Evolutionary conservation across 1,284 basidiomycete genomes (phyloP).

Genomic region (Ustilago curta): DNA sequence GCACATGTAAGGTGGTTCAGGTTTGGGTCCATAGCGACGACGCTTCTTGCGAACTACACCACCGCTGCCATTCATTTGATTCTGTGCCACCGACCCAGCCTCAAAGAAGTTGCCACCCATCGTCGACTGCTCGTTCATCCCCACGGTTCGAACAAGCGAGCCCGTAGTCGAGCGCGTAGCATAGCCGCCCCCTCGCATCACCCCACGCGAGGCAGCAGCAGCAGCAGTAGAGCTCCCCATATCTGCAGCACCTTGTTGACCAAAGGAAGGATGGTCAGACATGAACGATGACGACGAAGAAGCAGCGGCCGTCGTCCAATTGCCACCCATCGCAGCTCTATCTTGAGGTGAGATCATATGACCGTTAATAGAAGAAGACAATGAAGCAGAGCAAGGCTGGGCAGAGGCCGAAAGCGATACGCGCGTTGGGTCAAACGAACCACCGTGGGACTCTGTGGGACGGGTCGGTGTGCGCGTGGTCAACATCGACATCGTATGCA

Average conservation of each 20-base stretch:
- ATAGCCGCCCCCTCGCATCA: constrained; percentile 11
- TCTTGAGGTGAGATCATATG: constrained; percentile 11
- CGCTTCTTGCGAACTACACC: constrained; percentile 32
- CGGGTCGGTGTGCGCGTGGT: constrained; percentile 30
- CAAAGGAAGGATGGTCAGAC: constrained; percentile 1
- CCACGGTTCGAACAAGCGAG: constrained; percentile 8
- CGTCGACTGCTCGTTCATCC: constrained; percentile 2
- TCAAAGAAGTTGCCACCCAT: constrained; percentile 2
- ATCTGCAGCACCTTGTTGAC: constrained; percentile 5
- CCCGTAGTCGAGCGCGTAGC: constrained; percentile 25
- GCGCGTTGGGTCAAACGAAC: constrained; percentile 24
- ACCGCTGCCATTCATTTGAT: background rate
- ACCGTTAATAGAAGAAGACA: constrained; percentile 5
- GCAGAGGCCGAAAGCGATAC: background rate
- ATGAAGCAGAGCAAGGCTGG: constrained; percentile 6
- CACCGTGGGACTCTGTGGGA: constrained; percentile 11
- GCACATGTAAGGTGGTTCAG: constrained; percentile 45
- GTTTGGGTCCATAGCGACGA: constrained; percentile 43
- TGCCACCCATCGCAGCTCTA: constrained; percentile 4
- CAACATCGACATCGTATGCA: constrained; percentile 22
- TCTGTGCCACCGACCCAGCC: background rate
- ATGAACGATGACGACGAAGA: constrained; percentile 12
- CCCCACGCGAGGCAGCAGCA: background rate
- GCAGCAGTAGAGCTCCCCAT: background rate
- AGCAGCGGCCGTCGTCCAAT: constrained; percentile 6